A percentile compares a stretch with the other conserved stretches of the same genome.
phyloP scores from a whole-genome alignment of 257 asterid species.

The Nyctanthes arbortristis region DNA sequence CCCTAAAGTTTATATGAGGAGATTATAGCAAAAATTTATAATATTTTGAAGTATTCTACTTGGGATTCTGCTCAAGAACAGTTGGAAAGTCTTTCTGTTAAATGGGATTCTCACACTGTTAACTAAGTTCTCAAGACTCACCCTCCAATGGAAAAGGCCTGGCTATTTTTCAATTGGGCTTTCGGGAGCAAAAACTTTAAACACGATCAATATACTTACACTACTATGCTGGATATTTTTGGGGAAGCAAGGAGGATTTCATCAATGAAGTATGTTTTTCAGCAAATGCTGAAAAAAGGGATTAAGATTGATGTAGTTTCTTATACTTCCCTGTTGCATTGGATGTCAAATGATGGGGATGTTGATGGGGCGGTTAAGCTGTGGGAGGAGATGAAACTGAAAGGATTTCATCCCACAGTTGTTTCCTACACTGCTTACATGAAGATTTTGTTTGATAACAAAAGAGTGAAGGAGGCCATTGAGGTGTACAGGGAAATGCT shows the following conservation, averaged over 20 bases:
- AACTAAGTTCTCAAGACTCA: too few relatives aligned
- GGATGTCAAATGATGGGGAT: slow-evolving; percentile 76
- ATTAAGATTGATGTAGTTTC: slow-evolving; percentile 75
- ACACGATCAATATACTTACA: slow-evolving; percentile 88
- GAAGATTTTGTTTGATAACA: slow-evolving; percentile 70
- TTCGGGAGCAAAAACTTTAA: slow-evolving; percentile 48
- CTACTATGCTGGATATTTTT: slow-evolving; percentile 92
- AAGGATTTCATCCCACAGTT: slow-evolving; percentile 64
- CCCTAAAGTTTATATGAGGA: slow-evolving; percentile 29
- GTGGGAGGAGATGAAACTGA: slow-evolving; percentile 79
- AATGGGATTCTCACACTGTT: slow-evolving; percentile 99
- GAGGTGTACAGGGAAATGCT: slow-evolving; percentile 80
- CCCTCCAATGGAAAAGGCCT: too few relatives aligned
- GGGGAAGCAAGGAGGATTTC: slow-evolving; percentile 84
- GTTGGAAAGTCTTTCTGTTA: slow-evolving; percentile 45
- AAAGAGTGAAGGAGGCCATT: slow-evolving; percentile 55
- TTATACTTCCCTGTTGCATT: slow-evolving; percentile 79
- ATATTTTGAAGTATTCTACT: too few relatives aligned
- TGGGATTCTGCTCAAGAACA: slow-evolving; percentile 64
- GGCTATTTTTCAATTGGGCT: too few relatives aligned
- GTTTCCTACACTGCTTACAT: slow-evolving; percentile 84
- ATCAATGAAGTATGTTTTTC: slow-evolving; percentile 70
- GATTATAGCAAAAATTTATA: slow-evolving; percentile 54
- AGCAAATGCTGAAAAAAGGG: slow-evolving; percentile 70
- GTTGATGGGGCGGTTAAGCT: slow-evolving; percentile 57